phyloP scores from a whole-genome alignment of 2,329 filamentous ascomycete species.

The Ophiostoma perfectum region DNA sequence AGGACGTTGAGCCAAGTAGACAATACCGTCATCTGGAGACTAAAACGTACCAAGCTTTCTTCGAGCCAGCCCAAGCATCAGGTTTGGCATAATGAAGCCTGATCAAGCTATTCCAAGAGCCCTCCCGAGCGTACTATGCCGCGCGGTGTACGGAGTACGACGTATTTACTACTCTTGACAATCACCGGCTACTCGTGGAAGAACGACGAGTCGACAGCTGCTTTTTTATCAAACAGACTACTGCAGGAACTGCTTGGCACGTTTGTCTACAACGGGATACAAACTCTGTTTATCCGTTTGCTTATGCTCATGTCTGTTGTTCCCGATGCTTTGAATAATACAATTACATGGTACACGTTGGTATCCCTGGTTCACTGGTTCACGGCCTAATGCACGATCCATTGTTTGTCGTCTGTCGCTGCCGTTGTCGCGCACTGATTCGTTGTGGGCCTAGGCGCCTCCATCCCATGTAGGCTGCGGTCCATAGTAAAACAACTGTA shows the following conservation, averaged over 20 bases:
- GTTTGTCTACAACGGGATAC: not conserved
- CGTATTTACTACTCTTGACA: no score
- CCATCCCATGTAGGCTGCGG: not conserved
- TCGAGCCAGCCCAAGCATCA: not conserved
- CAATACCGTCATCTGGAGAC: not conserved
- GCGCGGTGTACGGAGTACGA: no score
- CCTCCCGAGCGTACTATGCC: no score
- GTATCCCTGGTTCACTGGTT: not conserved
- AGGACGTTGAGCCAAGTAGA: slow-evolving; percentile 1
- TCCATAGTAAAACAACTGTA: not conserved
- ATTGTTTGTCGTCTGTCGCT: slow-evolving; percentile 5
- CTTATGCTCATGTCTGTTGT: not conserved
- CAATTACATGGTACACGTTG: not conserved
- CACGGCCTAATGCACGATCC: not conserved
- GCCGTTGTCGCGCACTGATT: slow-evolving; percentile 10
- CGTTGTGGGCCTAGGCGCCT: not conserved
- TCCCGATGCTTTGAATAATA: not conserved
- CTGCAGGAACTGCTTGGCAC: slow-evolving; percentile 1
- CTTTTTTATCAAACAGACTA: not conserved
- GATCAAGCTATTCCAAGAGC: no score
- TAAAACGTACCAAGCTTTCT: not conserved
- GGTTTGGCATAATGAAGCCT: no score
- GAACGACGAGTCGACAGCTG: no score
- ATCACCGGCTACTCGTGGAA: no score
- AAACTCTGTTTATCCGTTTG: not conserved